A percentile compares a stretch with the other conserved stretches of the same genome.
These are phyloP conservation scores for Talaromyces proteolyticus DNA, from an alignment of 495 filamentous ascomycete genomes.

Conservation along the genomic window DNA sequence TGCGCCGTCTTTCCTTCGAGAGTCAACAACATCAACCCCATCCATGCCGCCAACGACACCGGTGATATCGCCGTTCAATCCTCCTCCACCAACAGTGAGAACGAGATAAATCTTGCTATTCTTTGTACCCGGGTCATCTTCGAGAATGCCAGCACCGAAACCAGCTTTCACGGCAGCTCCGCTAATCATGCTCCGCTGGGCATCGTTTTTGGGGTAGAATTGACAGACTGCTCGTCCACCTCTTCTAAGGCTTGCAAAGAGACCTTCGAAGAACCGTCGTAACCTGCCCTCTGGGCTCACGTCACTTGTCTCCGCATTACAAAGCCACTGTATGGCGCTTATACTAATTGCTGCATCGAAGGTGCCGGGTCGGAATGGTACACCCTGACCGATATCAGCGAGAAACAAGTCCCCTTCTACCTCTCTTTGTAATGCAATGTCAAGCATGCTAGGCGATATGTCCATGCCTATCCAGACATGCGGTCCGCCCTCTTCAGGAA, in stretches of 20 bases:
- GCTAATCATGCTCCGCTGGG: slow-evolving; percentile 86
- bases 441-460: slow-evolving; percentile 87
- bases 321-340: slow-evolving; percentile 94
- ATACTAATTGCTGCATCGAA: slow-evolving; percentile 97
- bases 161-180: slow-evolving; percentile 84
- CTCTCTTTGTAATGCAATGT: slow-evolving; percentile 83
- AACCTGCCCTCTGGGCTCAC: slow-evolving; percentile 72
- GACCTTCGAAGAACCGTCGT: slow-evolving; percentile 81
- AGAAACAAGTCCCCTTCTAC: slow-evolving; percentile 89
- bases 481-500: slow-evolving; percentile 65
- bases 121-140: slow-evolving; percentile 95
- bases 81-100: slow-evolving; percentile 78
- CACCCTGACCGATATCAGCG: slow-evolving; percentile 89
- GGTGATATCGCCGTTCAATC: slow-evolving; percentile 74
- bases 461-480: slow-evolving; percentile 97
- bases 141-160: slow-evolving; percentile 90
- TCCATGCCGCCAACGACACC: slow-evolving; percentile 82
- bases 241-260: slow-evolving; percentile 77
- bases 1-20: slow-evolving; percentile 48
- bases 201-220: slow-evolving; percentile 95
- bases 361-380: slow-evolving; percentile 86
- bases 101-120: slow-evolving; percentile 93
- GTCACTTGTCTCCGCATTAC: slow-evolving; percentile 85
- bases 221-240: slow-evolving; percentile 92
- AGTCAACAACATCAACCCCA: slow-evolving; percentile 74